Conservation (phyloP, 345 rosid genomes). For the Nephelium lappaceum region DNA sequence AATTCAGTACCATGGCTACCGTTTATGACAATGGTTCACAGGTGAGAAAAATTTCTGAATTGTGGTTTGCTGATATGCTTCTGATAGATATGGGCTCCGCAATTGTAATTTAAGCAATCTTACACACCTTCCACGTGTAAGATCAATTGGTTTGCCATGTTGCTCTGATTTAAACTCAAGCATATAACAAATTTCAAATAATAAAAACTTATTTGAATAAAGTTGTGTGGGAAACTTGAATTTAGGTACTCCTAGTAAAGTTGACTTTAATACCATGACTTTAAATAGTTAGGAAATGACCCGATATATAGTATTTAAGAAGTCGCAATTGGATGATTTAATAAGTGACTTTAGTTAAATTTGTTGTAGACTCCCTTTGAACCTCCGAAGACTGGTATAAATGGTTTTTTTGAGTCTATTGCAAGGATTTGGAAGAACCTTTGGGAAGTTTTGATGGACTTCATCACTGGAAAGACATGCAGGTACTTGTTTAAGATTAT, state of each 20-base stretch:
- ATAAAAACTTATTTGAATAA: not conserved
- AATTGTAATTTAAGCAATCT: no score
- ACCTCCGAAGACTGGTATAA: conserved; percentile 53
- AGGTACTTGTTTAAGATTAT: conserved; percentile 45
- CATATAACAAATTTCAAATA: not conserved
- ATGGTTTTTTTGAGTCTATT: conserved; percentile 74
- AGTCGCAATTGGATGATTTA: not conserved
- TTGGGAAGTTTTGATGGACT: conserved; percentile 69
- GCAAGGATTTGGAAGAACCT: conserved; percentile 52
- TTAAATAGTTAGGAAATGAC: not conserved
- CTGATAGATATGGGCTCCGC: not conserved
- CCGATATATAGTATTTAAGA: not conserved
- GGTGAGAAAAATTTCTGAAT: conserved; percentile 38
- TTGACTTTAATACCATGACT: not conserved
- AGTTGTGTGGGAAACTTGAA: not conserved
- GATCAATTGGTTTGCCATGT: not conserved
- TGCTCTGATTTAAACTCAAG: not conserved
- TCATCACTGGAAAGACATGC: conserved; percentile 82
- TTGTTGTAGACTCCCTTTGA: conserved; percentile 71
- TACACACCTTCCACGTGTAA: not conserved
- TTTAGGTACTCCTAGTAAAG: not conserved
- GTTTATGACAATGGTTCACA: conserved; percentile 83
- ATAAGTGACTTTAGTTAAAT: conserved; percentile 12
- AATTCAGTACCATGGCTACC: conserved; percentile 83
- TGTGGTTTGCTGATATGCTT: not conserved